Percentiles rank a stretch among this genome's conserved stretches.
Conservation (phyloP, 495 filamentous ascomycete species). For the Gamarada debralockiae region DNA sequence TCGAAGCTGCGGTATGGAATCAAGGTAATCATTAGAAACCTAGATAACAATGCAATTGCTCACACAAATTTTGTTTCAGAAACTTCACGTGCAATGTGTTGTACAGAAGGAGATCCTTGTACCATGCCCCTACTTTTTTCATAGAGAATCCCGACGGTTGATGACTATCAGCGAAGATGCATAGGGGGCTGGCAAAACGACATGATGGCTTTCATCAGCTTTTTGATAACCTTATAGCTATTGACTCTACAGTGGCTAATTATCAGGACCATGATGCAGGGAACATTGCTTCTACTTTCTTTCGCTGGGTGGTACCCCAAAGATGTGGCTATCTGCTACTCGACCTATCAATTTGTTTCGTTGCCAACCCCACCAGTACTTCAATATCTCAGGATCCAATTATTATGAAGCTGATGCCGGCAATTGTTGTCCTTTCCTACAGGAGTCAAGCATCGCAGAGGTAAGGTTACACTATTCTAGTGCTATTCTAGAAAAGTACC, state of each 20-base stretch:
- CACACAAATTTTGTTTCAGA: constrained; percentile 16
- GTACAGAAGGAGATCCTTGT: constrained; percentile 12
- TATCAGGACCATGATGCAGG: constrained; percentile 4
- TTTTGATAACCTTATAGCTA: background rate
- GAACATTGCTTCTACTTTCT: background rate
- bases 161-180: background rate
- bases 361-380: background rate
- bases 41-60: constrained; percentile 7
- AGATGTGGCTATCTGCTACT: constrained; percentile 16
- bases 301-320: constrained; percentile 1
- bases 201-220: background rate
- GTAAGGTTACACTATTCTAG: constrained; percentile 12
- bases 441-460: constrained; percentile 1
- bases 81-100: constrained; percentile 11
- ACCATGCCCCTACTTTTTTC: background rate
- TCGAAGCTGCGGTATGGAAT: constrained; percentile 4
- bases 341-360: background rate
- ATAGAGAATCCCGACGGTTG: background rate
- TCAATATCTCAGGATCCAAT: constrained; percentile 2
- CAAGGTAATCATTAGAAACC: constrained; percentile 6
- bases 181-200: constrained; percentile 3
- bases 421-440: background rate
- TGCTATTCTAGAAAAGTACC: constrained; percentile 14
- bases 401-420: background rate
- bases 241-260: background rate